Evolutionary conservation across 148 eudicot genomes (phyloP), one percentile per base, ranked within the genome.

Genomic region (Polygonum maritimum): DNA sequence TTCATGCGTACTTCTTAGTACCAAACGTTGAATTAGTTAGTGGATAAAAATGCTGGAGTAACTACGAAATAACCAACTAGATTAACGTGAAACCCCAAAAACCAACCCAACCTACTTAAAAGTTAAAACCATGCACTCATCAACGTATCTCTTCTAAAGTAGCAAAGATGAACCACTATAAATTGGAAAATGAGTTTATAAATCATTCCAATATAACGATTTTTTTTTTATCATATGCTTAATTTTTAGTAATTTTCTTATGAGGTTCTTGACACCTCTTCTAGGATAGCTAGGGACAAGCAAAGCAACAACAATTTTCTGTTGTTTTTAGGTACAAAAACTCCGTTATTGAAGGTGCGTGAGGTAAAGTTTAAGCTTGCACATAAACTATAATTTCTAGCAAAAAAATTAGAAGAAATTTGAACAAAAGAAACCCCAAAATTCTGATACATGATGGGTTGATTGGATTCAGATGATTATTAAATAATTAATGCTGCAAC

Each of bases 271-370:
- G 36, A 60, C 67, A 60, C 36, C 67, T 15, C 26, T 60, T 60
- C 67, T 22, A 26, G 67, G 10, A 6, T 21, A 60, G 67, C 67
- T 26, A 60, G 36, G 65, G 36, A 60, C 36, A 60, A 60, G 60
- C 26, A 22, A 21, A 54, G 49, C 58, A 16, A 52, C 58, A 60
- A 4, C 60, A 54, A 54, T 54, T 60, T 26, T 10, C 67, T 31
- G 67, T 33, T 60, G 38, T 11, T 60, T 60, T 60, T 60, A 60
- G 67, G 67, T 60, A 33, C 36, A 60, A 60, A 60, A 60, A 22
- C 36, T 60, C 67, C 67, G 67, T 60, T 26, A 26, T 22, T 60
- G 15, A 22, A 60, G 67, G 67, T 60, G 67, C 67, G 67, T 60
- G 67, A 60, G 67, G 67, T 60, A 26, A 60, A 60, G 36, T 18